Base-by-base conservation (phyloP, 2,329 filamentous ascomycete genomes). In the Ophiostoma sp. region DNA sequence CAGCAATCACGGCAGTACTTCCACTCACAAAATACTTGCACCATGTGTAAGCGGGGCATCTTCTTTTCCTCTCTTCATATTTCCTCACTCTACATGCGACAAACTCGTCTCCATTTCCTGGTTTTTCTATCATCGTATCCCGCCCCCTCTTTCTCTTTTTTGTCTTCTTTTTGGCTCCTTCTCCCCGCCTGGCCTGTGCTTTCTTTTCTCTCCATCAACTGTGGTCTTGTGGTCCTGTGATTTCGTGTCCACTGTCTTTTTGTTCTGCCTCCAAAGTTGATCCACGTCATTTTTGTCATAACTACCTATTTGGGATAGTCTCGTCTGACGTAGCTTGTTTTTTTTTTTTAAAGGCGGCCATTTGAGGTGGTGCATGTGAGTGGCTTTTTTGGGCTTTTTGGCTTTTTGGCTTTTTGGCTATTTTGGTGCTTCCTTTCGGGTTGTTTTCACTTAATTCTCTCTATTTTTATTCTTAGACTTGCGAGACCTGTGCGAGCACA, bases 251-350 rank as follows among this genome's bases (percentile, higher is more conserved):
- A 36, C 5, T 52, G 19, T 33, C 22, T 50, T 36, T 28, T 48
- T 73, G 22, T 50, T 5, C n/a, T 7, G 6, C n/a, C n/a, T n/a
- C n/a, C n/a, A 48, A 52, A 52, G 72, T 48, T 57, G 28, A 61
- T 71, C 66, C 72, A 75, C 72, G 72, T 73, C 74, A 74, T 72
- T 70, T 70, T 55, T 74, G 74, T 73, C 73, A 73, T 72, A 73
- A 59, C 73, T 70, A 50, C 71, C 68, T 50, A 28, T 52, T 70
- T 50, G 5, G 69, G 74, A 72, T 74, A 73, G 73, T 55, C 55
- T 55, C 19, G 22, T 36, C 28, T 33, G 15, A 52, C 59, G 25
- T 33, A 19, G 28, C 33, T n/a, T 28, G n/a, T n/a, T 66, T 61
- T 61, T 31, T 8, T 5, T 33, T 45, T 8, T 5, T 33, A 25